These are phyloP conservation scores for Schizothecium vesticola DNA, from an alignment of 495 filamentous ascomycete species.

Conservation along the genomic window DNA sequence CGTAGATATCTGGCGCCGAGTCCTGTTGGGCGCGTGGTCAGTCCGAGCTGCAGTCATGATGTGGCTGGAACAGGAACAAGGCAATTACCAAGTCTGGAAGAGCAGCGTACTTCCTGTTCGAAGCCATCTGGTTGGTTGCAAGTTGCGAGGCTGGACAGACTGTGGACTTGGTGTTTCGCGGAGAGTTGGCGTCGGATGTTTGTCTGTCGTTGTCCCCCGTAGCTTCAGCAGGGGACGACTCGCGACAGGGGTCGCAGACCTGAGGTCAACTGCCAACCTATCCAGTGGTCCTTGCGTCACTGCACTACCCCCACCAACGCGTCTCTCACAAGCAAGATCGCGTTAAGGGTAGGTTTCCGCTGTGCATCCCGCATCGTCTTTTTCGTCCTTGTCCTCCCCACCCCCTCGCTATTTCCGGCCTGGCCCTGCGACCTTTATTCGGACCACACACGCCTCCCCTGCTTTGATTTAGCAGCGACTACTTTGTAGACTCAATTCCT, in stretches of 20 bases:
- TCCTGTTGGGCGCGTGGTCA: conserved; percentile 50
- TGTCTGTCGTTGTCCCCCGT: not conserved
- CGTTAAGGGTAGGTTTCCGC: not conserved
- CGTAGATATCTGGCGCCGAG: conserved; percentile 87
- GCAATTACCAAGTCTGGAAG: conserved; percentile 69
- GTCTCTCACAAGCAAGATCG: not conserved
- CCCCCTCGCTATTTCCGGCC: not conserved
- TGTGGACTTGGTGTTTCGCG: not conserved
- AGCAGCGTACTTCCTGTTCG: conserved; percentile 70
- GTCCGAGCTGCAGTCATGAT: conserved; percentile 12
- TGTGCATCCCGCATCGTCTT: not conserved
- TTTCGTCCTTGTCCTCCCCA: not conserved
- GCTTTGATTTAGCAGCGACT: not conserved
- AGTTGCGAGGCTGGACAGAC: not conserved
- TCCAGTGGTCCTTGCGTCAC: not conserved
- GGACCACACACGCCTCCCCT: too few relatives aligned
- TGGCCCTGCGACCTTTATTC: not conserved
- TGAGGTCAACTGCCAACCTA: not conserved
- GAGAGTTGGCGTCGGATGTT: not conserved
- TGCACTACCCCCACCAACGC: not conserved
- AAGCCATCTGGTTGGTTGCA: conserved; percentile 36
- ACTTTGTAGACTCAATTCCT: not conserved
- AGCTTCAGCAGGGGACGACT: not conserved
- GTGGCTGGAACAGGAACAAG: not conserved
- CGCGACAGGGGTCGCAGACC: not conserved